Conservation (phyloP, 2,329 filamentous ascomycete species). For the Paraphoma chrysanthemicola region DNA sequence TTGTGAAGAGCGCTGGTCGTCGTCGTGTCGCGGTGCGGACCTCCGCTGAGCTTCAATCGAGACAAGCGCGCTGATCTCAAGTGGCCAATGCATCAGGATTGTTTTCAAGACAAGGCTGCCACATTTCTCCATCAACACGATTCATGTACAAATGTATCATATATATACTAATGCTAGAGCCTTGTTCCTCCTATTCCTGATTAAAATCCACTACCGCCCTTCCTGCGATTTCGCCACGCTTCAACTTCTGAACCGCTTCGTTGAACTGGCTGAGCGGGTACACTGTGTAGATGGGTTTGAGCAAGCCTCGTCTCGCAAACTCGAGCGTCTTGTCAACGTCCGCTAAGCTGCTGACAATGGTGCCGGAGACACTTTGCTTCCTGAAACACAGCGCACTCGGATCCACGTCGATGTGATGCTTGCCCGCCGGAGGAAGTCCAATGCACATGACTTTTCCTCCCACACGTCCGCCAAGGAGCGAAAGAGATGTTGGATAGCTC, state of each 20-base stretch:
- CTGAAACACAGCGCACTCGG: constrained; percentile 44
- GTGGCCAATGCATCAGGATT: neutral
- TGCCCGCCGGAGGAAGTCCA: constrained; percentile 48
- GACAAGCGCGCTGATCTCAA: constrained; percentile 8
- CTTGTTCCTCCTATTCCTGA: constrained; percentile 26
- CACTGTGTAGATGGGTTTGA: constrained; percentile 60
- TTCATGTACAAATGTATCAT: neutral
- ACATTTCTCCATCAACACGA: neutral
- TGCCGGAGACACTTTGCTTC: constrained; percentile 45
- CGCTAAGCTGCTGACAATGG: constrained; percentile 56
- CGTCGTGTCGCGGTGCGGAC: constrained; percentile 6
- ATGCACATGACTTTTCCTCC: constrained; percentile 62
- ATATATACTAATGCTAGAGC: too few relatives aligned
- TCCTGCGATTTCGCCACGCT: constrained; percentile 59
- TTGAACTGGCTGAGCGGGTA: constrained; percentile 55
- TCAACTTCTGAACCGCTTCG: constrained; percentile 60
- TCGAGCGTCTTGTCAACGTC: constrained; percentile 56
- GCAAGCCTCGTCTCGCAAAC: constrained; percentile 57
- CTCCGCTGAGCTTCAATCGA: constrained; percentile 18
- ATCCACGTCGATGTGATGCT: constrained; percentile 41
- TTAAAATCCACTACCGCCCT: constrained; percentile 64
- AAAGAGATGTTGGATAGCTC: constrained; percentile 35
- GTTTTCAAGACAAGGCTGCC: neutral
- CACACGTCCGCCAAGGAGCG: constrained; percentile 54
- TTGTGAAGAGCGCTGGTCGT: constrained; percentile 3